Base-by-base conservation (phyloP, 179 eudicot species). In the Dionaea muscipula region DNA sequence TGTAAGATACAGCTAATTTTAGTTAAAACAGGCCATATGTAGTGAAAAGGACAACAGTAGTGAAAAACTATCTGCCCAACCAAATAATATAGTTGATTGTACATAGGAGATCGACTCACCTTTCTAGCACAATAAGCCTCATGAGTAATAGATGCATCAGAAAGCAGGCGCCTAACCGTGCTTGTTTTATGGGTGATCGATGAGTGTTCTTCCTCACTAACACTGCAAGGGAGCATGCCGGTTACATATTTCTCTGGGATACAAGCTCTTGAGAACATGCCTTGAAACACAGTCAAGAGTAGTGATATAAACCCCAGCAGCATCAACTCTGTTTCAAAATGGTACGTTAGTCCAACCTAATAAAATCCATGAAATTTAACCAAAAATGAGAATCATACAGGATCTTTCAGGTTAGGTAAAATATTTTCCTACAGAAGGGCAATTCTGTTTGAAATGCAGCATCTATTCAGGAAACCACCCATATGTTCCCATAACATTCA, bases 281-380 rank as follows among this genome's bases (percentile, higher is more conserved):
- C 46, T 72, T 83, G 82, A 40, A 78, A 76, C 44, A 83, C 93
- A 12, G 93, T 76, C 62, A 83, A 51, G 26, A 83, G 64, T 16
- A 83, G 78, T 7, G 93, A 83, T 21, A 83, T 78, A 59, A 83
- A 83, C 65, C 93, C 93, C 52, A 83, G 39, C 33, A 83, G 68
- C 93, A 83, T 83, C 93, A 81, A 62, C 65, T 83, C 86, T 83
- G 81, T 62, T 56, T 18, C 46, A 55, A n/a, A 18, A 53, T n/a
- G 17, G 2, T 13, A 26, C 20, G 3, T n/a, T n/a, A 8, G 2
- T 19, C 31, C 27, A 20, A 33, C 31, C 15, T 4, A 1, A 19
- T 0, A 25, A 26, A 39, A 60, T n/a, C 50, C 31, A 49, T 12
- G 19, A 56, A 56, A 24, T 7, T 27, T 33, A 40, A 18, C 28